Conservation (phyloP, 371 early-diverging fungal genomes). For the Haplosporangium sp. region DNA sequence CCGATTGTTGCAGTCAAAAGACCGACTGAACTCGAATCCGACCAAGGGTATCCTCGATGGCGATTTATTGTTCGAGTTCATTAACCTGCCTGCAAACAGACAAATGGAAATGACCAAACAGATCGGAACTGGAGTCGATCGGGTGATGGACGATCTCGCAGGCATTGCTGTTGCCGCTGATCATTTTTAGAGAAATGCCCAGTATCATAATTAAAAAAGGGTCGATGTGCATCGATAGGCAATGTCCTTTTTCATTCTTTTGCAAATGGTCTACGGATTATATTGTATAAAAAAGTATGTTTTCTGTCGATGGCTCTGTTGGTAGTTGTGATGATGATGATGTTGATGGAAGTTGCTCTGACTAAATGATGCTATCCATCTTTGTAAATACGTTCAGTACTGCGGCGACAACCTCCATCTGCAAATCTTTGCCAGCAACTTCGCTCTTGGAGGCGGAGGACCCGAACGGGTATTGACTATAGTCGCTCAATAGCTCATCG, state of each 20-base stretch:
- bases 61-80: slow-evolving; percentile 81
- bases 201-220: slow-evolving; percentile 6
- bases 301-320: no score
- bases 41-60: slow-evolving; percentile 86
- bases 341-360: no score
- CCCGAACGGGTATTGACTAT: slow-evolving; percentile 81
- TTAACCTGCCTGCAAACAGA: slow-evolving; percentile 71
- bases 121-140: slow-evolving; percentile 85
- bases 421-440: slow-evolving; percentile 65
- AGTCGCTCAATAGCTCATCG: slow-evolving; percentile 90
- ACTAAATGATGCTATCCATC: slow-evolving; percentile 86
- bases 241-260: no score
- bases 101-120: slow-evolving; percentile 90
- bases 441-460: slow-evolving; percentile 66
- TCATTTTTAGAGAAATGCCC: slow-evolving; percentile 68
- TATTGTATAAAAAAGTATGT: neutral
- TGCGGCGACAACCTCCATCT: slow-evolving; percentile 80
- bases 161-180: slow-evolving; percentile 76
- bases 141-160: slow-evolving; percentile 87
- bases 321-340: no score
- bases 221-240: neutral
- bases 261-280: neutral
- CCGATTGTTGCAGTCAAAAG: slow-evolving; percentile 70
- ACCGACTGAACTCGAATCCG: slow-evolving; percentile 74
- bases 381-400: slow-evolving; percentile 86